A percentile compares a stretch with the other conserved stretches of the same genome.
Evolutionary conservation across 2,329 filamentous ascomycete genomes (phyloP).

Genomic region (Paradendryphiella salina): DNA sequence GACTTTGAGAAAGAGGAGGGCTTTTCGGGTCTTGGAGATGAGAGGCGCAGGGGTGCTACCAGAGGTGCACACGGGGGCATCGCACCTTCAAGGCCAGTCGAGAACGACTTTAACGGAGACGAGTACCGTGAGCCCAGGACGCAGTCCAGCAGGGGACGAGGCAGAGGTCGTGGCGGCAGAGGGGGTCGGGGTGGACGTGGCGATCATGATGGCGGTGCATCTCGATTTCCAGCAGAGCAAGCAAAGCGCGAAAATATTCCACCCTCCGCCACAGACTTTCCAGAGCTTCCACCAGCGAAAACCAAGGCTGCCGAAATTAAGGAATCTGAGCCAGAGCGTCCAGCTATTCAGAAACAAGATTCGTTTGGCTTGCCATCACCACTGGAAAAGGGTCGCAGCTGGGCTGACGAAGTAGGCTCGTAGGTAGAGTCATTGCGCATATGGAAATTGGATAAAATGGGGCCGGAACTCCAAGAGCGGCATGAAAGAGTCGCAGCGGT

Average conservation of each 20-base stretch:
- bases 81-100: constrained; percentile 38
- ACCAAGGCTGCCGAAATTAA: constrained; percentile 30
- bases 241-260: constrained; percentile 26
- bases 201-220: constrained; percentile 20
- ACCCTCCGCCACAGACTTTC: constrained; percentile 52
- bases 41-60: constrained; percentile 50
- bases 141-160: constrained; percentile 31
- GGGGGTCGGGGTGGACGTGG: constrained; percentile 39
- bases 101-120: constrained; percentile 22
- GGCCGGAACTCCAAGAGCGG: neutral
- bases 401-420: constrained; percentile 52
- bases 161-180: constrained; percentile 41
- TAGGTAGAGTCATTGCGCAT: constrained; percentile 18
- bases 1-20: constrained; percentile 65
- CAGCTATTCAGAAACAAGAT: constrained; percentile 37
- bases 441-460: neutral
- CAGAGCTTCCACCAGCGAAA: constrained; percentile 45
- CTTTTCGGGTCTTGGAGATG: constrained; percentile 50
- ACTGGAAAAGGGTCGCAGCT: constrained; percentile 42
- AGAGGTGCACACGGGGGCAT: constrained; percentile 59
- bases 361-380: constrained; percentile 40
- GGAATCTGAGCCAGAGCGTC: constrained; percentile 26
- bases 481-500: neutral
- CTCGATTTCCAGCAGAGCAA: constrained; percentile 12
- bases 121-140: constrained; percentile 22